Percentiles rank a stretch among this genome's conserved stretches.
These are phyloP conservation scores for Agapanthus africanus DNA, from an alignment of 106 monocot species.

Conservation along the genomic window DNA sequence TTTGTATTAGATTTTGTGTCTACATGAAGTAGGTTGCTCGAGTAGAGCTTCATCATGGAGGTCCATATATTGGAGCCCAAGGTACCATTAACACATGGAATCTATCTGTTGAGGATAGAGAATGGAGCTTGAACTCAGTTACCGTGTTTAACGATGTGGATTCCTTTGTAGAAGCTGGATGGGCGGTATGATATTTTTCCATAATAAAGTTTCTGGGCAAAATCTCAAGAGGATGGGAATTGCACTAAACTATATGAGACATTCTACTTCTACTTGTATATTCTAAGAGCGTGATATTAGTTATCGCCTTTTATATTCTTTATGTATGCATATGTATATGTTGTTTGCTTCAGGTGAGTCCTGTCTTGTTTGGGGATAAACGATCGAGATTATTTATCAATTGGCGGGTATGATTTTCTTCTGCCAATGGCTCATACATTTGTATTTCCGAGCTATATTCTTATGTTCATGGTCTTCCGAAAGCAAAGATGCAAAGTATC, in stretches of 20 bases:
- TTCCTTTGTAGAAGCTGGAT: conserved; percentile 7
- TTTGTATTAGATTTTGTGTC: neutral
- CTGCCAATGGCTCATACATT: neutral
- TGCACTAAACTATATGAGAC: no score
- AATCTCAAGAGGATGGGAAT: no score
- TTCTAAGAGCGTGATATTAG: no score
- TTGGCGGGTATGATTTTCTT: neutral
- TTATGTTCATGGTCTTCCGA: neutral
- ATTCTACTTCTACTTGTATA: no score
- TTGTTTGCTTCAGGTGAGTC: neutral
- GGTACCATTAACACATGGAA: conserved; percentile 7
- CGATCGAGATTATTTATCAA: neutral
- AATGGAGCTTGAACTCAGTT: conserved; percentile 15
- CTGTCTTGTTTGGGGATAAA: neutral
- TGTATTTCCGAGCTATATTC: neutral
- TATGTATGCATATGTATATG: no score
- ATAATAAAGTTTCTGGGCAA: no score
- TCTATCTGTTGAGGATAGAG: neutral
- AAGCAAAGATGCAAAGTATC: no score
- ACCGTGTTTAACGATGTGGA: conserved; percentile 1
- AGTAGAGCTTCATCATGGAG: neutral
- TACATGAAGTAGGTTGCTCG: conserved; percentile 11
- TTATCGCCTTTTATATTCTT: no score
- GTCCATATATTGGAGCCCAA: conserved; percentile 1
- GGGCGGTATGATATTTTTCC: conserved; percentile 9